Conservation (phyloP, 129 eudicot genomes). For the Pulicaria dysenterica region DNA sequence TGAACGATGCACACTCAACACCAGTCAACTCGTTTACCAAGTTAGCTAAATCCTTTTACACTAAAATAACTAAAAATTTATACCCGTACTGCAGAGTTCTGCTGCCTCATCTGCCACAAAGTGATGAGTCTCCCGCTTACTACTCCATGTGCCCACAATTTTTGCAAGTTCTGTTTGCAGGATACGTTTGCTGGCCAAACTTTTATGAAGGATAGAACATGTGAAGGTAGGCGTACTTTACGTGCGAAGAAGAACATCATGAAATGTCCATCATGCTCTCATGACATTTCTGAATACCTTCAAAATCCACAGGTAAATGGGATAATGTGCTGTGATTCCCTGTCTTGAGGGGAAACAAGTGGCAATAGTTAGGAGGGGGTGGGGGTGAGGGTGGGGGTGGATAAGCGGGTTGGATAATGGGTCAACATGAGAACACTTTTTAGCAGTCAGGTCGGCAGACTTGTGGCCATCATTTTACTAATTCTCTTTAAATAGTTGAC, state of each 20-base stretch:
- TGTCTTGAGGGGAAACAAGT: too few species aligned
- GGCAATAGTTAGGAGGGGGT: too few species aligned
- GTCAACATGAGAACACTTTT: too few species aligned
- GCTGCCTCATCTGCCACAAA: slow-evolving; percentile 65
- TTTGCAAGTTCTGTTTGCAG: slow-evolving; percentile 35
- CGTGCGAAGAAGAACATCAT: slow-evolving; percentile 71
- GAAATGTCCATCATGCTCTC: slow-evolving; percentile 88
- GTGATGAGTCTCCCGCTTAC: slow-evolving; percentile 75
- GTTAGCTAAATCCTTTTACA: too few species aligned
- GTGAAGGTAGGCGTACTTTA: slow-evolving; percentile 60
- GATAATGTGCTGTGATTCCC: not conserved
- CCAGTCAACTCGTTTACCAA: too few species aligned
- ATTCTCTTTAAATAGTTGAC: too few species aligned
- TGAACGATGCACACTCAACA: too few species aligned
- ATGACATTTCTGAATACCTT: slow-evolving; percentile 80
- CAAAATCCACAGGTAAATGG: slow-evolving; percentile 75
- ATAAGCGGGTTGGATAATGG: too few species aligned
- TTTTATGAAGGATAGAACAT: slow-evolving; percentile 59
- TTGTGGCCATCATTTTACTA: too few species aligned
- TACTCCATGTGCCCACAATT: slow-evolving; percentile 72
- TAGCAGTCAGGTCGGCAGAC: too few species aligned
- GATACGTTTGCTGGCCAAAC: slow-evolving; percentile 71
- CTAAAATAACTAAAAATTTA: not conserved
- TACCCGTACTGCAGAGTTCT: slow-evolving; percentile 54
- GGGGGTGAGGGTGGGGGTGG: too few species aligned